These are phyloP conservation scores for Russula compacta DNA, from an alignment of 768 basidiomycete genomes.

Conservation along the genomic window DNA sequence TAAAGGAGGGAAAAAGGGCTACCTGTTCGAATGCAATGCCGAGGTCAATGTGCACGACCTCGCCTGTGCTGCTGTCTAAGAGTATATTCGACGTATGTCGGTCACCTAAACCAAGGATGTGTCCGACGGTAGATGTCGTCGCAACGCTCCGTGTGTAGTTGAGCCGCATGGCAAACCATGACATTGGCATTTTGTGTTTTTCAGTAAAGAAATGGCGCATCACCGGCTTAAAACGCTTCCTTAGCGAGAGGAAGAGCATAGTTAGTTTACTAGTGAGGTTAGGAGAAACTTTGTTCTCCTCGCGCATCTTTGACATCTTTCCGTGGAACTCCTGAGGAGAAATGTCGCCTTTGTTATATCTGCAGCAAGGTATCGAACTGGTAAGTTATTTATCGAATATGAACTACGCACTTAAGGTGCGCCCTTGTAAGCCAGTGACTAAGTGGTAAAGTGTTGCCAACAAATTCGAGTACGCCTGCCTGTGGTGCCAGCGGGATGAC, in stretches of 20 bases:
- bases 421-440: slow-evolving; percentile 50
- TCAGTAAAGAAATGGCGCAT: slow-evolving; percentile 95
- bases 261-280: slow-evolving; percentile 25
- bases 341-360: slow-evolving; percentile 59
- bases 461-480: slow-evolving; percentile 88
- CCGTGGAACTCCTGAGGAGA: slow-evolving; percentile 26
- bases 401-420: slow-evolving; percentile 45
- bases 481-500: slow-evolving; percentile 76
- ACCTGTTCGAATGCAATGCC: slow-evolving; percentile 97
- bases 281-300: slow-evolving; percentile 25
- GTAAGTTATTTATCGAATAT: neutral
- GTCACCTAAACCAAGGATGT: slow-evolving; percentile 87
- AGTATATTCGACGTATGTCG: slow-evolving; percentile 90
- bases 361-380: slow-evolving; percentile 23
- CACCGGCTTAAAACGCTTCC: slow-evolving; percentile 59
- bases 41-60: slow-evolving; percentile 91
- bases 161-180: slow-evolving; percentile 88
- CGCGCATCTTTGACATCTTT: slow-evolving; percentile 28
- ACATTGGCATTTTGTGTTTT: slow-evolving; percentile 74
- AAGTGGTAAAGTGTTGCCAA: slow-evolving; percentile 65
- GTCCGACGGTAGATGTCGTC: slow-evolving; percentile 88
- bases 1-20: slow-evolving; percentile 10
- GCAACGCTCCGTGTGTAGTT: slow-evolving; percentile 90
- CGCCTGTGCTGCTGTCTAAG: slow-evolving; percentile 71
- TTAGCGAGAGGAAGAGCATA: slow-evolving; percentile 23